Conservation (phyloP, 2,329 filamentous ascomycete genomes). For the Beauveria scarabaeidicola region DNA sequence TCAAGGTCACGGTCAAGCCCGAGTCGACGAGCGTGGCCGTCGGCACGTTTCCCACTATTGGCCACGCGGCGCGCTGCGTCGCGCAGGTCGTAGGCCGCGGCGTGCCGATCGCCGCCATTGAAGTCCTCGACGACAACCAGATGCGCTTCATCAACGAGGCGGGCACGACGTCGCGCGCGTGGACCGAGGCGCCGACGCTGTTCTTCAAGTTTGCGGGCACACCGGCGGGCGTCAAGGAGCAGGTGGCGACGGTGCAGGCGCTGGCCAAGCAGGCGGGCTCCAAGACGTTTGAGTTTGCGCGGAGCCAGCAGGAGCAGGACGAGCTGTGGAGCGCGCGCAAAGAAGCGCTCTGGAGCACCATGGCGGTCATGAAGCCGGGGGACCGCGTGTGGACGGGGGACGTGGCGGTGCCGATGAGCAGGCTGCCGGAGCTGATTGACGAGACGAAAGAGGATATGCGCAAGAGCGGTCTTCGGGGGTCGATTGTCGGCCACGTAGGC, state of each 20-base stretch:
- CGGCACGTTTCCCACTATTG: slow-evolving; percentile 48
- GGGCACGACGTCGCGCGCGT: slow-evolving; percentile 56
- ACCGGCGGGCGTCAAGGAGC: slow-evolving; percentile 63
- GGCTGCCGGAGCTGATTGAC: slow-evolving; percentile 67
- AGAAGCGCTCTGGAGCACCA: slow-evolving; percentile 74
- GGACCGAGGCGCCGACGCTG: slow-evolving; percentile 66
- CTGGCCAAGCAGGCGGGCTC: slow-evolving; percentile 54
- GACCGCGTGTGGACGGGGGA: slow-evolving; percentile 80
- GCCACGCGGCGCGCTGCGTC: slow-evolving; percentile 70
- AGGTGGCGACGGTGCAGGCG: slow-evolving; percentile 58
- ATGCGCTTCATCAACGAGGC: slow-evolving; percentile 64
- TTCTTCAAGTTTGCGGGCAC: slow-evolving; percentile 82
- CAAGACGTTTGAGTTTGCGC: slow-evolving; percentile 71
- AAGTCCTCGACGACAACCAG: slow-evolving; percentile 86
- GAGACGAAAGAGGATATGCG: slow-evolving; percentile 48
- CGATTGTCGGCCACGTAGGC: slow-evolving; percentile 63
- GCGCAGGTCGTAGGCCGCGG: slow-evolving; percentile 71
- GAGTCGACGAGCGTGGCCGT: slow-evolving; percentile 75
- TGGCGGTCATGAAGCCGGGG: slow-evolving; percentile 55
- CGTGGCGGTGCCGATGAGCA: slow-evolving; percentile 73
- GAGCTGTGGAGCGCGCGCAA: slow-evolving; percentile 81
- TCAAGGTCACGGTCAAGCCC: slow-evolving; percentile 78
- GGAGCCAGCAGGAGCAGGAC: slow-evolving; percentile 56
- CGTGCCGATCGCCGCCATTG: slow-evolving; percentile 81
- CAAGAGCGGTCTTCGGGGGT: slow-evolving; percentile 34